phyloP scores from a whole-genome alignment of 129 eudicot species.

The Ambrosia artemisiifolia region DNA sequence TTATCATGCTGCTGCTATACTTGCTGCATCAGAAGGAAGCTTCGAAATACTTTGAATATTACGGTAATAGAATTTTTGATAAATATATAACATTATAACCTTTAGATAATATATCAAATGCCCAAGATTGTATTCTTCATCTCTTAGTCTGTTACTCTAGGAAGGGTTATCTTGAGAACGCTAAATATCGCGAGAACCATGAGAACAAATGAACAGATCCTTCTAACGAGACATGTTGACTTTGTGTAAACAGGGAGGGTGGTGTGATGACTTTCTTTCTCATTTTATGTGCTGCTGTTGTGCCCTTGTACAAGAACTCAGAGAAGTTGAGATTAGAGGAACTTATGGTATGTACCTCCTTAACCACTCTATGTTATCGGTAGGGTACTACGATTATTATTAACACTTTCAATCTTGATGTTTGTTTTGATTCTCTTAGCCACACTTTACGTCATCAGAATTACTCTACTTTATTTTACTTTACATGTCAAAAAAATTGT shows the following conservation, averaged over 20 bases:
- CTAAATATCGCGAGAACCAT: too few relatives aligned
- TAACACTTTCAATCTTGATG: too few relatives aligned
- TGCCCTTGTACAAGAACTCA: slow-evolving; percentile 95
- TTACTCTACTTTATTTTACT: too few relatives aligned
- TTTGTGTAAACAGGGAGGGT: slow-evolving; percentile 62
- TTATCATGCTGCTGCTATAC: slow-evolving; percentile 96
- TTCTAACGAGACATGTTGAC: neutral
- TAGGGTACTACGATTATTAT: too few relatives aligned
- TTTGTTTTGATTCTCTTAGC: too few relatives aligned
- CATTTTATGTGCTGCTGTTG: slow-evolving; percentile 98
- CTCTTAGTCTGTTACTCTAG: neutral
- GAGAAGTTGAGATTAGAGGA: slow-evolving; percentile 70
- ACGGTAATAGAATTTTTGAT: too few relatives aligned
- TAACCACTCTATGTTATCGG: neutral
- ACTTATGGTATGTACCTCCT: slow-evolving; percentile 38
- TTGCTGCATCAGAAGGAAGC: slow-evolving; percentile 81
- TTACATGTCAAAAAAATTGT: too few relatives aligned
- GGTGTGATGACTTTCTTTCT: slow-evolving; percentile 78
- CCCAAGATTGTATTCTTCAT: neutral
- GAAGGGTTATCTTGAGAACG: too few relatives aligned
- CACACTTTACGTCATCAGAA: too few relatives aligned
- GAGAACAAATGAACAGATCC: too few relatives aligned
- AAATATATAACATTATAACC: too few relatives aligned
- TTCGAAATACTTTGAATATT: slow-evolving; percentile 61
- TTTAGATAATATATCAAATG: neutral